Evolutionary conservation across 2,329 filamentous ascomycete genomes (phyloP).

Genomic region (Ustilaginoidea virens): DNA sequence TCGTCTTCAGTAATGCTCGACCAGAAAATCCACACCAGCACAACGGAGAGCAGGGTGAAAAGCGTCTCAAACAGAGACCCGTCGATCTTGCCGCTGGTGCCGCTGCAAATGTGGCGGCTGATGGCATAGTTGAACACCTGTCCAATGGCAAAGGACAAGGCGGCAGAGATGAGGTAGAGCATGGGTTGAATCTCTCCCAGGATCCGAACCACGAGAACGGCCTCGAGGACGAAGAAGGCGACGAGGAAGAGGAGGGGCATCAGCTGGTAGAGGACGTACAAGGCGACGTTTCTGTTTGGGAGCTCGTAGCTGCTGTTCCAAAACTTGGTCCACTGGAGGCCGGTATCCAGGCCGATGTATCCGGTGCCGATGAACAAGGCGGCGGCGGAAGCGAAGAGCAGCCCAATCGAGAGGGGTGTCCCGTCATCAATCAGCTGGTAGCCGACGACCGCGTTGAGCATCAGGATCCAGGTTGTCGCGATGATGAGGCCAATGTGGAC

Average conservation of each 20-base stretch:
- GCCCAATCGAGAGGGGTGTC: slow-evolving; percentile 64
- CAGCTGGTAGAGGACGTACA: slow-evolving; percentile 91
- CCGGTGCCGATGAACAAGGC: slow-evolving; percentile 77
- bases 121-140: slow-evolving; percentile 95
- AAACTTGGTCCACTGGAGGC: slow-evolving; percentile 66
- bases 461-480: slow-evolving; percentile 76
- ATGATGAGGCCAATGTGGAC: slow-evolving; percentile 83
- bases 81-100: slow-evolving; percentile 74
- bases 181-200: slow-evolving; percentile 86
- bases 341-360: slow-evolving; percentile 91
- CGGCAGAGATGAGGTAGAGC: slow-evolving; percentile 65
- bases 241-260: slow-evolving; percentile 80
- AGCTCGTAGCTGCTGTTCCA: slow-evolving; percentile 47
- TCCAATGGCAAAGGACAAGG: slow-evolving; percentile 72
- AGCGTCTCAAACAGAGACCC: slow-evolving; percentile 85
- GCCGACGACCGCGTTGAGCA: slow-evolving; percentile 83
- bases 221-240: slow-evolving; percentile 71
- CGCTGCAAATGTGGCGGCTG: slow-evolving; percentile 79
- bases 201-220: slow-evolving; percentile 68
- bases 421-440: slow-evolving; percentile 92
- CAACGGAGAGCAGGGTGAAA: slow-evolving; percentile 75
- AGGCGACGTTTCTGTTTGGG: slow-evolving; percentile 60
- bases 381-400: slow-evolving; percentile 56
- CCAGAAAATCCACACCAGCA: slow-evolving; percentile 89
- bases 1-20: slow-evolving; percentile 98